Percentiles rank a stretch among this genome's conserved stretches.
Evolutionary conservation across 306 rosid species (phyloP).

Genomic region (Cicer bijugum): DNA sequence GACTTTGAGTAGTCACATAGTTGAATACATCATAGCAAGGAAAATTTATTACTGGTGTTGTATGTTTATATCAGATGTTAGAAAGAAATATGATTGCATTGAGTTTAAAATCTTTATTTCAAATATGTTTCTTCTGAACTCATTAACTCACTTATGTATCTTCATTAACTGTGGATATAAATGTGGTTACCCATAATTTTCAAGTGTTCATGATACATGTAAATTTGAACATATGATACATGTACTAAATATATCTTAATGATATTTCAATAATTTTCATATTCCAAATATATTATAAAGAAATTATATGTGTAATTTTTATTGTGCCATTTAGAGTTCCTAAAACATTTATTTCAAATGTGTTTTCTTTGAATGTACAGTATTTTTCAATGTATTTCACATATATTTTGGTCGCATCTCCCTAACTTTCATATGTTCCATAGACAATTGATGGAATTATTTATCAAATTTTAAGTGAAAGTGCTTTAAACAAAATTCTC

Average conservation of each 20-base stretch:
- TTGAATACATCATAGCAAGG: constrained; percentile 21
- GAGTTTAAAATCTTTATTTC: constrained; percentile 16
- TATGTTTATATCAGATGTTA: constrained; percentile 23
- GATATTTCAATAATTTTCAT: background rate
- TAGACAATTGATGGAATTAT: background rate
- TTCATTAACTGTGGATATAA: too few relatives aligned
- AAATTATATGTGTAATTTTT: constrained; percentile 13
- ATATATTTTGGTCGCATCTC: background rate
- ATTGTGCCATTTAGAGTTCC: background rate
- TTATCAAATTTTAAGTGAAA: background rate
- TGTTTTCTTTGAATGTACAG: background rate
- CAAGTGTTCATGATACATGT: too few relatives aligned
- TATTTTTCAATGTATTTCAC: background rate
- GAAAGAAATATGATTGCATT: constrained; percentile 24
- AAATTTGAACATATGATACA: too few relatives aligned
- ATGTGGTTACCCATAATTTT: too few relatives aligned
- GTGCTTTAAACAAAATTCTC: background rate
- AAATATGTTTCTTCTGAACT: background rate
- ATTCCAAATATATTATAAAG: background rate
- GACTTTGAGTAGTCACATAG: constrained; percentile 12
- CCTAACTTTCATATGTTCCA: background rate
- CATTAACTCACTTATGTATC: too few relatives aligned
- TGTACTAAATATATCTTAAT: background rate
- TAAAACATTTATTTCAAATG: constrained; percentile 11
- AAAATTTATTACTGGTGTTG: background rate